Percentiles rank a stretch among this genome's conserved stretches.
Evolutionary conservation across 2,329 filamentous ascomycete genomes (phyloP).

Genomic region (Sporothrix humicola): DNA sequence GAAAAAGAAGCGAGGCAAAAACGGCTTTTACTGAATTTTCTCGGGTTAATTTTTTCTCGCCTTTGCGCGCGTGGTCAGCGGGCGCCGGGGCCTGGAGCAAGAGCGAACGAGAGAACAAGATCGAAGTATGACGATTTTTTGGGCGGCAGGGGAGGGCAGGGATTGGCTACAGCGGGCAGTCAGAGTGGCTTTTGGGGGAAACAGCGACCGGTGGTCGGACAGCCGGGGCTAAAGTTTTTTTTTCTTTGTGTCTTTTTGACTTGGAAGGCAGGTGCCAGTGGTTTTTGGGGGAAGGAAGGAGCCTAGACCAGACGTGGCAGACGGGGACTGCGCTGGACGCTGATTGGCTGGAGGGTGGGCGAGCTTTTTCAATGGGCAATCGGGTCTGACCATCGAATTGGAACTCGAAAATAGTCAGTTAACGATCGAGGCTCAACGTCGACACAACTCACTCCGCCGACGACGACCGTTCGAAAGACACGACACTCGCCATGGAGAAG

Average conservation of each 20-base stretch:
- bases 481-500: slow-evolving; percentile 50
- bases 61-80: slow-evolving; percentile 13
- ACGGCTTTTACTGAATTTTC: slow-evolving; percentile 33
- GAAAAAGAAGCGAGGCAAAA: slow-evolving; percentile 28
- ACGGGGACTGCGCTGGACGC: slow-evolving; percentile 12
- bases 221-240: slow-evolving; percentile 22
- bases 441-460: not conserved
- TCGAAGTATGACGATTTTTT: slow-evolving; percentile 33
- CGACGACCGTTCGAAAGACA: not conserved
- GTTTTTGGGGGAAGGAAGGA: slow-evolving; percentile 3
- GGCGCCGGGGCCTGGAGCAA: slow-evolving; percentile 4
- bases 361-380: slow-evolving; percentile 28
- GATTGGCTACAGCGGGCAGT: slow-evolving; percentile 31
- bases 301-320: not conserved
- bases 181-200: slow-evolving; percentile 16
- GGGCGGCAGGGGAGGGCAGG: slow-evolving; percentile 22
- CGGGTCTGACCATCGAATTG: slow-evolving; percentile 9
- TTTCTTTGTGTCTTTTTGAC: not conserved
- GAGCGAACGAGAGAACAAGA: slow-evolving; percentile 32
- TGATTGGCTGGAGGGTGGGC: slow-evolving; percentile 24
- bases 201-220: slow-evolving; percentile 29
- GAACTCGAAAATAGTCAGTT: not conserved
- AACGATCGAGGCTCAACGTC: not conserved
- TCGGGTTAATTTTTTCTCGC: slow-evolving; percentile 34
- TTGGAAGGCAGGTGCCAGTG: slow-evolving; percentile 16